Evolutionary conservation across 1,284 basidiomycete genomes (phyloP), one percentile per base, ranked within the genome.

Genomic region (Rhodotorula sp.): DNA sequence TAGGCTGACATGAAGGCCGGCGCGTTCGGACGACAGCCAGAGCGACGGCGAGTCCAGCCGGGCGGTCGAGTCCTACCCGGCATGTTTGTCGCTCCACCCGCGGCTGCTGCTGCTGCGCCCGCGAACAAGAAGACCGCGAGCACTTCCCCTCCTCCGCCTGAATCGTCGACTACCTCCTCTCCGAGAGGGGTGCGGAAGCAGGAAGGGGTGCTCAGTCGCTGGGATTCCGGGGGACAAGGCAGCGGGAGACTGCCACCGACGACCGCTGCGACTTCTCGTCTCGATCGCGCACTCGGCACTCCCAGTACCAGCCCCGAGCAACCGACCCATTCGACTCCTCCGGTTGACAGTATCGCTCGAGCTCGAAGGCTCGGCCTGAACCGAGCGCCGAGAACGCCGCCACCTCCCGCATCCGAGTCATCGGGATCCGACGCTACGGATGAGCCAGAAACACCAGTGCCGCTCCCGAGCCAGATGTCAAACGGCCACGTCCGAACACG

Each of bases 1-100:
- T 1, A 6, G 20, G 15, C 30, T 18, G n/a, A 1, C n/a, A 68
- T 64, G 67, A 68, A 64, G 53, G 67, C 67, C 0, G 67, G 62
- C 59, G 62, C 63, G 2, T 62, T 69, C 42, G 46, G 53, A 24
- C 59, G 62, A 8, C 46, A n/a, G 6, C 67, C 57, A 2, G 49
- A 61, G 8, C 56, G 61, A 14, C 59, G 67, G 0, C 54, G 51
- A 5, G 59, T 58, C 14, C 62, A 69, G 48, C 62, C 67, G 17
- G 59, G 63, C 37, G 62, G 62, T 5, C 67, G 62, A 17, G 67
- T 65, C 67, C 59, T 64, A 3, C 67, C 67, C 22, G 66, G 66
- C 37, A 67, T 62, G 60, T 67, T 67, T 45, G 7, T 60, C 22
- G 55, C 51, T 1, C 29, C 62, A 5, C 15, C 53, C 2, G 10